Base-by-base conservation (phyloP, 768 basidiomycete genomes). In the Pholiota microspora region DNA sequence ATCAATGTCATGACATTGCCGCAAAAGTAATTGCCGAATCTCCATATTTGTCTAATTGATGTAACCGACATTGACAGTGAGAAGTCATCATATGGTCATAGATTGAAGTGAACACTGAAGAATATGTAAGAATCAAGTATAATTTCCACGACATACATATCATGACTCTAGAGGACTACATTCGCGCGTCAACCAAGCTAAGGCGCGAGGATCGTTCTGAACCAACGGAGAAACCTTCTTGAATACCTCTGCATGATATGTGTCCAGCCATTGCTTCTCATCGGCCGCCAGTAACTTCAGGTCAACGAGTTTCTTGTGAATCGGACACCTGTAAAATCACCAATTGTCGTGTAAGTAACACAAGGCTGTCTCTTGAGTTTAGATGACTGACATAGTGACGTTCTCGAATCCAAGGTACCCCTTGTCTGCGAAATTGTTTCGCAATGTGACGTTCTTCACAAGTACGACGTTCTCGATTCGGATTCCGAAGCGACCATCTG, bases 391-490 rank as follows among this genome's bases (percentile, higher is more conserved):
- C 95, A 96, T 82, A 0, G 95, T 98, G 53, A 98, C 77, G 52
- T 80, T 76, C 70, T 98, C 96, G 57, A 96, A 89, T 2, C 84
- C 80, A 27, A 97, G 78, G 70, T 85, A 98, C 1, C 88, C 91
- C 59, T 88, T 88, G 16, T 84, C 82, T 1, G 91, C 93, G 66
- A 95, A 98, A 64, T 92, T 80, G 51, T 84, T 81, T 7, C 76
- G 81, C 0, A 92, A 93, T 50, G 86, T 68, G 8, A 71, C 86
- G 40, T 85, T 79, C 46, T 81, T 78, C 3, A 96, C 89, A 16
- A 96, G 74, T 18, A 94, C 84, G 38, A 98, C 79, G 68, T 83
- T 94, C 72, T 99, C 96, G 62, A 96, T 92, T 3, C 97, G 86
- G 62, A 98, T 93, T 2, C 95, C 96, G 63, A 87, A 98, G 42